These are phyloP conservation scores for Globisporangium nodosum DNA, from an alignment of 352 stramenopile species.

Conservation along the genomic window DNA sequence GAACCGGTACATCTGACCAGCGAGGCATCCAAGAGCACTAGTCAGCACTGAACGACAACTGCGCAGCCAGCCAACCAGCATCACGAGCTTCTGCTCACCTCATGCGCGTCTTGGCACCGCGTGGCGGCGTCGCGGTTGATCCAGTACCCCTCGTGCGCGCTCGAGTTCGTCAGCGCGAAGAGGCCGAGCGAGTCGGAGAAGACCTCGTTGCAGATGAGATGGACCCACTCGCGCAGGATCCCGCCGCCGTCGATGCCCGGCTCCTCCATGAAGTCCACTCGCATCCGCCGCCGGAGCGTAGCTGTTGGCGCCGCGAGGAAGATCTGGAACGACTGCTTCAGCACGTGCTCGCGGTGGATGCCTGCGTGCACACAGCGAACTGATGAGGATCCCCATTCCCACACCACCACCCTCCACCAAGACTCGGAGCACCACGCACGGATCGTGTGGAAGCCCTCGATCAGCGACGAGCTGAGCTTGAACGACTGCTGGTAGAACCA, in stretches of 20 bases:
- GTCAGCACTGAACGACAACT: not conserved
- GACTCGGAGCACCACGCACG: slow-evolving; percentile 25
- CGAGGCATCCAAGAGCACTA: too few relatives aligned
- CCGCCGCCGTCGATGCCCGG: slow-evolving; percentile 69
- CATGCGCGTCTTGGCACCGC: slow-evolving; percentile 25
- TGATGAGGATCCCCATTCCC: not conserved
- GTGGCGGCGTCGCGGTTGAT: slow-evolving; percentile 31
- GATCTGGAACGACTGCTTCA: slow-evolving; percentile 64
- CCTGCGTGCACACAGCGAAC: slow-evolving; percentile 16
- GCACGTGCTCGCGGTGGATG: slow-evolving; percentile 55
- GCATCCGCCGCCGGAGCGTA: slow-evolving; percentile 60
- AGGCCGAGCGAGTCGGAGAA: slow-evolving; percentile 44
- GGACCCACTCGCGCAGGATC: slow-evolving; percentile 75
- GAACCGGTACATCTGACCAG: slow-evolving; percentile 71
- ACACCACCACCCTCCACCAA: not conserved
- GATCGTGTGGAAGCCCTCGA: slow-evolving; percentile 59
- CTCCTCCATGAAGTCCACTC: slow-evolving; percentile 83
- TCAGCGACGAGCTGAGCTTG: slow-evolving; percentile 45
- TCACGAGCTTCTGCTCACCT: not conserved
- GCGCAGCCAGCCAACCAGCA: too few relatives aligned
- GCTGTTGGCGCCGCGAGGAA: slow-evolving; percentile 42
- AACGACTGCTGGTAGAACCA: slow-evolving; percentile 69
- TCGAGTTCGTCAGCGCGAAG: slow-evolving; percentile 43
- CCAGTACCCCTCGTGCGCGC: slow-evolving; percentile 53
- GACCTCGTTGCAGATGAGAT: slow-evolving; percentile 64